These are phyloP conservation scores for Xylaria curta DNA, from an alignment of 495 filamentous ascomycete species.

Conservation along the genomic window DNA sequence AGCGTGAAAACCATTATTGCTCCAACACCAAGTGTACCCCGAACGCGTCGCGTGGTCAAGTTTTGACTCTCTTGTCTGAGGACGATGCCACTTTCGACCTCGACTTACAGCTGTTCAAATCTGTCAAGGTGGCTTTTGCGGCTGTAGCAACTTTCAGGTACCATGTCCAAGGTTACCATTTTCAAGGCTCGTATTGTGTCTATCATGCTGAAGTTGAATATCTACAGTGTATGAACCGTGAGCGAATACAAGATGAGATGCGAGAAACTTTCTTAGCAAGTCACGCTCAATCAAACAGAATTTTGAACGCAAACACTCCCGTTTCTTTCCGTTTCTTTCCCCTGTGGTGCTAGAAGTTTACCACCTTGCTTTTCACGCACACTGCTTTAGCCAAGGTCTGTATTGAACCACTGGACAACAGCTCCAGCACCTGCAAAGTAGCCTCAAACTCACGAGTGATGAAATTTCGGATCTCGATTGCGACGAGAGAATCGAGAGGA, in stretches of 20 bases:
- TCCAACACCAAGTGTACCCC: not conserved
- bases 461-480: constrained; percentile 60
- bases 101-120: no score
- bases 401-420: constrained; percentile 56
- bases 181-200: not conserved
- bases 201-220: not conserved
- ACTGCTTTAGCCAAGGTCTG: constrained; percentile 56
- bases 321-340: not conserved
- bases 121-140: no score
- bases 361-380: constrained; percentile 58
- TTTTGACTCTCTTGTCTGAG: not conserved
- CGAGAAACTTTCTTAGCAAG: not conserved
- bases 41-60: not conserved
- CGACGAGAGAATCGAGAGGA: constrained; percentile 61
- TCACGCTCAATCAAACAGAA: not conserved
- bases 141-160: not conserved
- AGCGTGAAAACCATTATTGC: not conserved
- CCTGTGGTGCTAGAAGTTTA: constrained; percentile 34
- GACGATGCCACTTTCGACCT: not conserved
- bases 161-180: not conserved
- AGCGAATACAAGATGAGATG: not conserved
- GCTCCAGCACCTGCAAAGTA: constrained; percentile 61
- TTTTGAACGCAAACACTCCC: not conserved
- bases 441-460: constrained; percentile 57
- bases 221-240: not conserved